These are phyloP conservation scores for Acephala macrosclerotiorum DNA, from an alignment of 2,329 filamentous ascomycete species.

Conservation along the genomic window DNA sequence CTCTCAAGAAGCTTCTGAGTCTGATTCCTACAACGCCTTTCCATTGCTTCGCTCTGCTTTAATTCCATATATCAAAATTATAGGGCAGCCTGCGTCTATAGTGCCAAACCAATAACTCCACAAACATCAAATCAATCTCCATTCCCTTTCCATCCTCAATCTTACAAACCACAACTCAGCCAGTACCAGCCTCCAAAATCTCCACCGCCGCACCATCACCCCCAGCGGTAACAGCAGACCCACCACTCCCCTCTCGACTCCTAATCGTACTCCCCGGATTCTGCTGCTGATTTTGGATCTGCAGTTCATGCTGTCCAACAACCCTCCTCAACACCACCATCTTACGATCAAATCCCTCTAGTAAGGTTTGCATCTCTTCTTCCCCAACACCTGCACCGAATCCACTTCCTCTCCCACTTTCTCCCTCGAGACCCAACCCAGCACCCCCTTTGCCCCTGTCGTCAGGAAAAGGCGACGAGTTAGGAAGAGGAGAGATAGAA, in stretches of 20 bases:
- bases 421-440: conserved; percentile 16
- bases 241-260: neutral
- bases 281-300: neutral
- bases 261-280: neutral
- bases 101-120: neutral
- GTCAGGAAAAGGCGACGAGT: neutral
- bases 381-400: too few relatives aligned
- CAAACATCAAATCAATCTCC: too few relatives aligned
- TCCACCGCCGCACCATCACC: neutral
- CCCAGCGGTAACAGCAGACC: neutral
- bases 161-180: neutral
- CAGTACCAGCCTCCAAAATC: neutral
- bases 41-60: neutral
- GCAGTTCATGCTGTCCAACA: conserved; percentile 32
- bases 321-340: conserved; percentile 60
- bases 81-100: neutral
- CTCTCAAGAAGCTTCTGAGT: neutral
- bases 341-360: conserved; percentile 64
- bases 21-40: neutral
- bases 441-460: neutral
- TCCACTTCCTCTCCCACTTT: conserved; percentile 10
- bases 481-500: neutral
- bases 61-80: neutral
- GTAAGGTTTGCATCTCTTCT: conserved; percentile 59
- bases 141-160: too few relatives aligned